Evolutionary conservation across 1,284 basidiomycete genomes (phyloP), one percentile per base, ranked within the genome.

Genomic region (Laetiporus sulphureus): DNA sequence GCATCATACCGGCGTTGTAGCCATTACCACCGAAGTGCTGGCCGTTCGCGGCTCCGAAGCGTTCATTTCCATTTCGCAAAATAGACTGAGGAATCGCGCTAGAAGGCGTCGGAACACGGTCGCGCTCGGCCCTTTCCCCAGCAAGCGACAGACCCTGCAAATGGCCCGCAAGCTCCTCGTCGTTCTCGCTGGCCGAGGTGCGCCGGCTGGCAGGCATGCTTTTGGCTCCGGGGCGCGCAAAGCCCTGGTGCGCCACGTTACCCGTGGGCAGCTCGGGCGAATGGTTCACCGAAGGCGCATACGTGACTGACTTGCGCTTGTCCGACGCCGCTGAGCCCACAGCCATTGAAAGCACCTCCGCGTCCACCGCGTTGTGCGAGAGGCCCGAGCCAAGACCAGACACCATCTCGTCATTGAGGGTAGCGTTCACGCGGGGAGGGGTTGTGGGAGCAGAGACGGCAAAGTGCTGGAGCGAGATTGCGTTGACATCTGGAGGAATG

Each of bases 141-240:
- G 70, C 71, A 40, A 88, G 64, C 6, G 73, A 77, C 41, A 88
- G 66, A 22, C 75, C 77, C 52, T 87, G 78, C 40, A 88, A 65
- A 53, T 87, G 83, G 40, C 72, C 69, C n/a, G 80, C 80, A 47
- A 89, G 64, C 45, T 89, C 85, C 48, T 88, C 85, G 49, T 88
- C 83, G 44, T 83, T 80, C 50, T 80, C 79, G 55, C 84, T 86
- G 11, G 83, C 82, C 15, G 84, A 88, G 7, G 83, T 87, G 46
- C 88, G 80, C 49, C 87, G 78, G 54, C 86, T 89, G 5, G 86
- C 86, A 32, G 88, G 88, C 86, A 91, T 91, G 55, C 86, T 89
- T 66, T 87, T 90, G 3, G 86, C 84, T 40, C 75, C 77, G 23
- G 75, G 63, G 44, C 85, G 80, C 36, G 71, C 67, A 55, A 77